Evolutionary conservation across 2,329 filamentous ascomycete species (phyloP).

Genomic region (Chrysoporthe puriensis): DNA sequence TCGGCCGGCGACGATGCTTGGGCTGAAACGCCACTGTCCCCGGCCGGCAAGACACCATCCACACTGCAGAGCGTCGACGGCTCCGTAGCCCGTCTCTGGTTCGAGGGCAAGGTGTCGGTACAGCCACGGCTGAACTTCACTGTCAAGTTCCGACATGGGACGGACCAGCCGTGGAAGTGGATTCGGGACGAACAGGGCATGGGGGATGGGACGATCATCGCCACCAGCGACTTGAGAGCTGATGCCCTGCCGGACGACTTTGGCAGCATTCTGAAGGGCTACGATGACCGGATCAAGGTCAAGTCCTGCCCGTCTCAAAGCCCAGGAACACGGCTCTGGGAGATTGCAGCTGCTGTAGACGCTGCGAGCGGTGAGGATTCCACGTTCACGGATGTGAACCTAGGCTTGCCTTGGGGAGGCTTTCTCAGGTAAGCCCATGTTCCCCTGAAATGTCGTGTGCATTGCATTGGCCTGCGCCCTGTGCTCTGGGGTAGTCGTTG

Average conservation of each 20-base stretch:
- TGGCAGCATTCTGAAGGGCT: slow-evolving; percentile 57
- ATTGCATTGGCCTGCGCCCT: background rate
- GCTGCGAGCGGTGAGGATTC: slow-evolving; percentile 62
- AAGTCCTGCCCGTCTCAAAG: slow-evolving; percentile 65
- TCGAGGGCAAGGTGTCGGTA: slow-evolving; percentile 54
- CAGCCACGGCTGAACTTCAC: slow-evolving; percentile 64
- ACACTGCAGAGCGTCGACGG: slow-evolving; percentile 50
- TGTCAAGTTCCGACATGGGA: slow-evolving; percentile 64
- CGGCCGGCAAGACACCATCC: slow-evolving; percentile 45
- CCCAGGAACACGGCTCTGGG: slow-evolving; percentile 71
- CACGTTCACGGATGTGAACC: slow-evolving; percentile 54
- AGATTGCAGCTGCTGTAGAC: slow-evolving; percentile 60
- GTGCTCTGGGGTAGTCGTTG: background rate
- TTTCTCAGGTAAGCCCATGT: slow-evolving; percentile 52
- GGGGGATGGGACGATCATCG: slow-evolving; percentile 65
- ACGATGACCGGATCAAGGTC: slow-evolving; percentile 61
- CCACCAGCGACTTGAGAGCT: slow-evolving; percentile 44
- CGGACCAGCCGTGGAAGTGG: slow-evolving; percentile 69
- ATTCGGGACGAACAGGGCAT: slow-evolving; percentile 65
- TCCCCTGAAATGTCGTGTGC: background rate
- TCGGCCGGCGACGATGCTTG: slow-evolving; percentile 52
- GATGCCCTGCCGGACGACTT: slow-evolving; percentile 46
- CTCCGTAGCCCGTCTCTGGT: slow-evolving; percentile 53
- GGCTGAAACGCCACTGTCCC: slow-evolving; percentile 54
- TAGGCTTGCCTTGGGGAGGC: slow-evolving; percentile 66